Base-by-base conservation (phyloP, 768 basidiomycete species). In the Hericium coralloides region DNA sequence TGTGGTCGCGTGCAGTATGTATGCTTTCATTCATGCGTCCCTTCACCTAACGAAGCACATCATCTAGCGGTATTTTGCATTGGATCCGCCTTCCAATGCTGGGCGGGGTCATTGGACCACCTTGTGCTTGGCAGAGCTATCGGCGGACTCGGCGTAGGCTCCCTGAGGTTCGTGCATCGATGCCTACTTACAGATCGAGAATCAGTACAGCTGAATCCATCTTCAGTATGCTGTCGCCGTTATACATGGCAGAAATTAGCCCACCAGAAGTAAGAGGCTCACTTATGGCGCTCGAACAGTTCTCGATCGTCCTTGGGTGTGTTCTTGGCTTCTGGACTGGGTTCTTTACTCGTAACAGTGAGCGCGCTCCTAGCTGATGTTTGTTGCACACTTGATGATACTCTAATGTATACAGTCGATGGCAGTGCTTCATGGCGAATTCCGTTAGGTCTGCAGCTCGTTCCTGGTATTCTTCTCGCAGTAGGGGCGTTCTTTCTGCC, bases 161-260 rank as follows among this genome's bases (percentile, higher is more conserved):
- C 70, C 18, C 62, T 72, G 25, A 69, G 71, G 86, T 85, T 57
- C 38, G 66, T 54, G n/a, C 38, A 23, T 38, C 52, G 22, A n/a
- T 47, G 6, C 47, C n/a, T 7, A 10, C 10, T 43, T 20, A 1
- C 37, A 17, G 20, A 20, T 38, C n/a, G 7, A 12, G 26, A 17
- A 52, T 10, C 20, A 38, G 23, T 55, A 20, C 49, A 17, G 17
- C n/a, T 31, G 23, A 17, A 17, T 17, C 36, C 23, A 17, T 26
- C 2, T 31, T 3, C 52, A 89, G 89, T 65, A 89, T 86, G 81
- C 73, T 90, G n/a, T 82, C 82, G 0, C 87, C 88, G 0, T 72
- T 91, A 22, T 92, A 91, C 68, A 89, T 91, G 77, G 83, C 89
- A 1, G 89, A 92, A 70, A 92, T 92, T 53, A 85, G 85, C 59